phyloP scores from a whole-genome alignment of 164 flowering plant genomes.

The Annona cherimola region DNA sequence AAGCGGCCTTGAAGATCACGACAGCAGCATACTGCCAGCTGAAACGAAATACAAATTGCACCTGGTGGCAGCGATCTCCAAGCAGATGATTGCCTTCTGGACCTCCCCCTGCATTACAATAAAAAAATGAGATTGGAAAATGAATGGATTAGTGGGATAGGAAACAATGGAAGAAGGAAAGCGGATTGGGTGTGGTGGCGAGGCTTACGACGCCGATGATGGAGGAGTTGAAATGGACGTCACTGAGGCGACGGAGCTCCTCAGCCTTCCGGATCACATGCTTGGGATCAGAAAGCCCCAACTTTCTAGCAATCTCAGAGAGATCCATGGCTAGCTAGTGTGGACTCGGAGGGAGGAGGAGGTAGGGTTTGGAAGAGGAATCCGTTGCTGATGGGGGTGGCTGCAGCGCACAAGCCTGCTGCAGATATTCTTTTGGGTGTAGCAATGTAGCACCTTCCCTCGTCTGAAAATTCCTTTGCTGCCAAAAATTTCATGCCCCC shows the following conservation, averaged over 20 bases:
- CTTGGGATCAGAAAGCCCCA: slow-evolving; percentile 58
- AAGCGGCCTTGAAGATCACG: too few relatives aligned
- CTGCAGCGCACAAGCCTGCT: too few relatives aligned
- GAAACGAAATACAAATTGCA: slow-evolving; percentile 11
- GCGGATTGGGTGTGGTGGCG: background rate
- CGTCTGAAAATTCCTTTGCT: too few relatives aligned
- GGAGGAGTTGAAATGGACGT: slow-evolving; percentile 75
- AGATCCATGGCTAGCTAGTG: too few relatives aligned
- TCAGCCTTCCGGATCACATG: slow-evolving; percentile 67
- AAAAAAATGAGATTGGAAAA: background rate
- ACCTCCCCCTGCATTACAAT: slow-evolving; percentile 64
- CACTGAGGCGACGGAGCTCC: slow-evolving; percentile 88
- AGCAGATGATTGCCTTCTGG: slow-evolving; percentile 83
- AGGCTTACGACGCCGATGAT: slow-evolving; percentile 67
- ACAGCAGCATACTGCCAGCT: too few relatives aligned
- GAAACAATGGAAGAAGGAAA: background rate
- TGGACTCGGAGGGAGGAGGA: too few relatives aligned
- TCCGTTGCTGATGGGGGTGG: too few relatives aligned
- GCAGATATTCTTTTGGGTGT: too few relatives aligned
- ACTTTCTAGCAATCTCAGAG: slow-evolving; percentile 52
- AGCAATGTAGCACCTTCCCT: too few relatives aligned
- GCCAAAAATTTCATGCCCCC: too few relatives aligned
- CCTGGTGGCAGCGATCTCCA: slow-evolving; percentile 90
- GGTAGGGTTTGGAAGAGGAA: too few relatives aligned
- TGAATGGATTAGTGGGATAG: background rate